Conservation (phyloP, 805 yeast species). For the Kuraishia piskuri region DNA sequence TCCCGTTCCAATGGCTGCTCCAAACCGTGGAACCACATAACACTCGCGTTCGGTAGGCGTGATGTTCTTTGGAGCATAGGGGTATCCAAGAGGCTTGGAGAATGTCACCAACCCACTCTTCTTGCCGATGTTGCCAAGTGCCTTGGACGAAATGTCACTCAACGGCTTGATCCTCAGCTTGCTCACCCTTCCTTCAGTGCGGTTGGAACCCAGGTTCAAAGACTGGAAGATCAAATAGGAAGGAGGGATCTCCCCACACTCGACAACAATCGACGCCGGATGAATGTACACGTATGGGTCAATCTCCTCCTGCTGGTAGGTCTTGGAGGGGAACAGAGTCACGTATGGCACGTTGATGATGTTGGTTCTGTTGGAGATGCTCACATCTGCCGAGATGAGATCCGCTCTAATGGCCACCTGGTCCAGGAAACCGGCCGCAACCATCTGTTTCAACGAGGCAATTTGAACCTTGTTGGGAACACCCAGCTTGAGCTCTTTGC, state of each 20-base stretch:
- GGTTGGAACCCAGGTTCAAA: conserved; percentile 46
- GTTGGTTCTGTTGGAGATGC: conserved; percentile 46
- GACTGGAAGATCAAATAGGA: conserved; percentile 67
- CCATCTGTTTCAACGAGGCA: conserved; percentile 79
- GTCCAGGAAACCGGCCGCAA: conserved; percentile 88
- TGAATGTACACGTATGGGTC: conserved; percentile 70
- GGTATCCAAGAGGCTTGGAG: conserved; percentile 88
- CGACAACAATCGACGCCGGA: conserved; percentile 59
- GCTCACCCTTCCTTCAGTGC: conserved; percentile 28
- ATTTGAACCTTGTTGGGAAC: conserved; percentile 67
- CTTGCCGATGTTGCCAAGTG: conserved; percentile 71
- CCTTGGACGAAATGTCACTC: conserved; percentile 67
- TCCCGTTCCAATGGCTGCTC: conserved; percentile 76
- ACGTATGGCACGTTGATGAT: conserved; percentile 58
- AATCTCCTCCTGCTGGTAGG: conserved; percentile 24
- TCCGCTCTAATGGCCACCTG: conserved; percentile 86
- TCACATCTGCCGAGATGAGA: conserved; percentile 51
- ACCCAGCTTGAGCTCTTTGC: conserved; percentile 41
- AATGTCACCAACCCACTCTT: conserved; percentile 65
- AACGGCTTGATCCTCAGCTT: conserved; percentile 64
- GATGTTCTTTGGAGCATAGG: conserved; percentile 71
- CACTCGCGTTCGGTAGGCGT: conserved; percentile 68
- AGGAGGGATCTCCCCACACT: conserved; percentile 66
- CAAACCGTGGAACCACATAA: conserved; percentile 86
- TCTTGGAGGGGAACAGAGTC: conserved; percentile 38